Evolutionary conservation across 1,284 basidiomycete genomes (phyloP).

Genomic region (Ceratobasidium sp.): DNA sequence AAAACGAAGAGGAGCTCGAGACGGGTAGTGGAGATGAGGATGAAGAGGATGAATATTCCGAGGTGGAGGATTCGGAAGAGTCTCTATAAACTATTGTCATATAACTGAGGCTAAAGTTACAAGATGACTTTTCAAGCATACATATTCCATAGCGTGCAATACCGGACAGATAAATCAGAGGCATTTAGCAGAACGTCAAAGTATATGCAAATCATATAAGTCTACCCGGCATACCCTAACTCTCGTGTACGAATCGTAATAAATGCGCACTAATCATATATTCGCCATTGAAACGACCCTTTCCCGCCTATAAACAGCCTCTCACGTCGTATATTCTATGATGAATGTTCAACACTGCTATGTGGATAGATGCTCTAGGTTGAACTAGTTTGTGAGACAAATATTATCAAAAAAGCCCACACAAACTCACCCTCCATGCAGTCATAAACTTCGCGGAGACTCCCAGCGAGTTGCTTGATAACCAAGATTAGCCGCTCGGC

Average conservation of each 20-base stretch:
- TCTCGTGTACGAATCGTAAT: neutral
- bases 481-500: too few species aligned
- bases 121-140: neutral
- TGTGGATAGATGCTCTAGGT: too few species aligned
- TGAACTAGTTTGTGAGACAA: too few species aligned
- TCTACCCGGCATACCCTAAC: neutral
- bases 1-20: constrained; percentile 3
- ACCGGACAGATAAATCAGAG: neutral
- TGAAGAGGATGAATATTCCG: constrained; percentile 28
- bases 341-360: neutral
- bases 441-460: too few species aligned
- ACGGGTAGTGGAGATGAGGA: constrained; percentile 22
- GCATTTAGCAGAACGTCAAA: neutral
- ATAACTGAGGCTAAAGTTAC: neutral
- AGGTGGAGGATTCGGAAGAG: constrained; percentile 35
- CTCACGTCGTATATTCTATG: neutral
- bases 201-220: neutral
- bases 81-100: neutral
- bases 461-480: too few species aligned
- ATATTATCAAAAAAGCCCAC: too few species aligned
- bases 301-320: neutral
- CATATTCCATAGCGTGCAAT: neutral
- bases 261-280: neutral
- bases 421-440: too few species aligned
- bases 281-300: neutral